phyloP scores from a whole-genome alignment of 495 filamentous ascomycete genomes.

The Daldinia loculata region DNA sequence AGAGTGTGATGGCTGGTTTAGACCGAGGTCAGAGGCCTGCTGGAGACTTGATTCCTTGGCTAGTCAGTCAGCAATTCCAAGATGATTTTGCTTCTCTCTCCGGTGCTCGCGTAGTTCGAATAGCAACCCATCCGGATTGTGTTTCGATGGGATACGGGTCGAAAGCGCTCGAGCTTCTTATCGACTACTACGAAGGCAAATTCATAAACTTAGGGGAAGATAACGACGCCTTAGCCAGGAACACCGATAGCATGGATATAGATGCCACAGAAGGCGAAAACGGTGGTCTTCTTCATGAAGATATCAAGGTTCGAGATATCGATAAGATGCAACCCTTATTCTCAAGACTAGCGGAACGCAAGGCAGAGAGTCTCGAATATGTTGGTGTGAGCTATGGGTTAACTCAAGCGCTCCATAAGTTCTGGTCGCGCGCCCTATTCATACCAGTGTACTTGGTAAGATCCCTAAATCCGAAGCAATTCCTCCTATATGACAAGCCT shows the following conservation, averaged over 20 bases:
- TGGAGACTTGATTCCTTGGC: conserved; percentile 97
- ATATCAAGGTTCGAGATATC: conserved; percentile 90
- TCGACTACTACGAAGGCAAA: conserved; percentile 95
- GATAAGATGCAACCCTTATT: conserved; percentile 92
- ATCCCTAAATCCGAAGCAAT: not conserved
- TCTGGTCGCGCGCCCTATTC: conserved; percentile 89
- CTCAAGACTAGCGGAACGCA: conserved; percentile 83
- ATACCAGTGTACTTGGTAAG: conserved; percentile 81
- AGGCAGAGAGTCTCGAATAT: conserved; percentile 85
- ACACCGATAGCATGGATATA: not conserved
- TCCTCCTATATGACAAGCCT: not conserved
- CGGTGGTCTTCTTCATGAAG: conserved; percentile 80
- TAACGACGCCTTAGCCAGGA: conserved; percentile 28
- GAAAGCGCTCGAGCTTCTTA: conserved; percentile 82
- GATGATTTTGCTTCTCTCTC: conserved; percentile 96
- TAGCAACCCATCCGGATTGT: conserved; percentile 96
- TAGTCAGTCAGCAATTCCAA: conserved; percentile 98
- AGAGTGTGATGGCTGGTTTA: conserved; percentile 88
- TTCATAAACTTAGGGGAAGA: conserved; percentile 74
- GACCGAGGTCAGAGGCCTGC: conserved; percentile 89
- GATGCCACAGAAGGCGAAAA: conserved; percentile 17
- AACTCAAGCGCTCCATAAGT: conserved; percentile 87
- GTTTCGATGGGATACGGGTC: conserved; percentile 91
- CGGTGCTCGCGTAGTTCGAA: conserved; percentile 90
- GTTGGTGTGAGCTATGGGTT: conserved; percentile 95